Base-by-base conservation (phyloP, 495 filamentous ascomycete species). In the Talaromyces thailandensis region DNA sequence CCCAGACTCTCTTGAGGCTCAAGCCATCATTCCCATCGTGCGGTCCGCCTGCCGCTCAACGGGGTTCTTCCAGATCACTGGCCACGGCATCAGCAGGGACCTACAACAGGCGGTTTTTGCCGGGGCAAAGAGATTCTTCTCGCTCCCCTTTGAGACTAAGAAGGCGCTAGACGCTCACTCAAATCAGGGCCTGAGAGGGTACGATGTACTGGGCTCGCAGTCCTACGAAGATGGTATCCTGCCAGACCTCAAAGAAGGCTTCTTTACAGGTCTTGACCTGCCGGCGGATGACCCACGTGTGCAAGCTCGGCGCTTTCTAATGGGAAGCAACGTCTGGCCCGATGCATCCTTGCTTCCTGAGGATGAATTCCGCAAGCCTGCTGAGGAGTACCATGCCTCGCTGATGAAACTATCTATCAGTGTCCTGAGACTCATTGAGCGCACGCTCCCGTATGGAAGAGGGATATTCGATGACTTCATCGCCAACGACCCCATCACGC, bases 21-120 rank as follows among this genome's bases (percentile, higher is more conserved):
- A 31, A 25, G 7, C 29, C 55, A 57, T 57, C n/a, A 5, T 57
- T 16, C 16, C 50, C 21, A 12, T 21, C 50, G 50, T 53, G 14
- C 66, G 69, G 12, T 23, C 63, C 2, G 73, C 72, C 52, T 74
- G 73, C 61, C 32, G 60, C n/a, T 64, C 70, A 0, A 72, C 66
- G 1, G 75, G 75, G 18, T 76, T 77, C 64, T 77, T 77, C 65
- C 71, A 74, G 53, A 66, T 77, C 56, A 65, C 52, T 21, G 68
- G 67, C 53, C 73, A 76, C 58, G 66, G 67, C n/a, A 58, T 75
- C 14, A 55, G 65, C 12, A 48, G 48, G 2, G 28, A 60, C 8
- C 68, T 75, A 0, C 73, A 75, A 58, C 16, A 69, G 9, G 35
- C 28, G 28, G 58, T 74, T n/a, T 68, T 76, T 58, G 40, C 59